phyloP scores from a whole-genome alignment of 495 filamentous ascomycete species.

The Xylaria bambusicola region DNA sequence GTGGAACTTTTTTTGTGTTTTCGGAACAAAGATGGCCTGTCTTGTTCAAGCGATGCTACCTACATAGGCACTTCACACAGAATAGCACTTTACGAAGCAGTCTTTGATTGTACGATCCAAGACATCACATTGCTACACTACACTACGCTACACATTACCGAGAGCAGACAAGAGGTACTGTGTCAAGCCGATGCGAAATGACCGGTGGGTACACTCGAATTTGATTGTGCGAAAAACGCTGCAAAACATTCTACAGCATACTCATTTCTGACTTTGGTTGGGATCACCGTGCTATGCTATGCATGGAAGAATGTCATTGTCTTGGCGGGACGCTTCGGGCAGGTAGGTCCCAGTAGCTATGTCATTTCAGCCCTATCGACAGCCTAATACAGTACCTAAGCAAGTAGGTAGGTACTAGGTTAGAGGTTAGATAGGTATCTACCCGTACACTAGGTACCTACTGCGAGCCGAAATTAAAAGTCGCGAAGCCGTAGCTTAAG shows the following conservation, averaged over 20 bases:
- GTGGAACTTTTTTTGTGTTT: neutral
- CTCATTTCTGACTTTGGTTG: too few species aligned
- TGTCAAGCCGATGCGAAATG: slow-evolving; percentile 1
- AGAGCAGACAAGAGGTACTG: neutral
- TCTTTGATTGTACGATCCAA: too few species aligned
- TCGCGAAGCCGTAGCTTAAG: neutral
- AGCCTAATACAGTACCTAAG: neutral
- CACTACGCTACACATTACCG: too few species aligned
- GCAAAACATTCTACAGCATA: too few species aligned
- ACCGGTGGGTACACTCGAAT: neutral
- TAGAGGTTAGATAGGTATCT: too few species aligned
- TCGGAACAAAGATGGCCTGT: neutral
- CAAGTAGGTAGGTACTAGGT: too few species aligned
- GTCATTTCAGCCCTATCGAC: slow-evolving; percentile 18
- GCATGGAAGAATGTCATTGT: slow-evolving; percentile 10
- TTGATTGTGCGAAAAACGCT: neutral
- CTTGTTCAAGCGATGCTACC: neutral
- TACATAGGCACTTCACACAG: too few species aligned
- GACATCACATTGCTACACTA: too few species aligned
- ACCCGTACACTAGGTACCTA: too few species aligned
- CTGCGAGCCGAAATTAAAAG: too few species aligned
- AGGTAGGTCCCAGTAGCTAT: neutral
- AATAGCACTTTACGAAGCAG: too few species aligned
- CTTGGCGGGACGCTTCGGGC: slow-evolving; percentile 2
- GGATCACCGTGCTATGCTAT: too few species aligned